Percentiles rank a stretch among this genome's conserved stretches.
Conservation (phyloP, 805 yeast genomes). For the Zygoascus bituminiphila region DNA sequence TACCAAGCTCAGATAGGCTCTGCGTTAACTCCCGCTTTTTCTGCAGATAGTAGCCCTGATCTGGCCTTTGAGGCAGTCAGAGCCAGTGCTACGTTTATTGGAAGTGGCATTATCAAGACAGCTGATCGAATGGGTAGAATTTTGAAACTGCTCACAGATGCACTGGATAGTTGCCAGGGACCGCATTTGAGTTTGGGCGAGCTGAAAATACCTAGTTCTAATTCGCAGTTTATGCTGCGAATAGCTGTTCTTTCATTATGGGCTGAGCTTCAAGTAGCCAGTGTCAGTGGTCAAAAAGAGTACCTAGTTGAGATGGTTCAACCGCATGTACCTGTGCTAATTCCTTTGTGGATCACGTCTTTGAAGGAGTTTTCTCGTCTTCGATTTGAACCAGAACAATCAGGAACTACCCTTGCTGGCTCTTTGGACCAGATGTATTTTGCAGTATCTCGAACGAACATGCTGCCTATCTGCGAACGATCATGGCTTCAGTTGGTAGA, state of each 20-base stretch:
- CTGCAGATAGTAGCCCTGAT: slow-evolving; percentile 58
- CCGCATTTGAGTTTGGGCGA: slow-evolving; percentile 29
- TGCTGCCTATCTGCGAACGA: slow-evolving; percentile 40
- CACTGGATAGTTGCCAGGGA: slow-evolving; percentile 51
- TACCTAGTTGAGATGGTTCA: slow-evolving; percentile 33
- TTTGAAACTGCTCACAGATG: slow-evolving; percentile 52
- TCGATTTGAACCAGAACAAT: slow-evolving; percentile 42
- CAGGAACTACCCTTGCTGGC: slow-evolving; percentile 18
- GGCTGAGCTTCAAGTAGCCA: slow-evolving; percentile 32
- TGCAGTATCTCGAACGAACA: slow-evolving; percentile 31
- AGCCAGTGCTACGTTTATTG: slow-evolving; percentile 68
- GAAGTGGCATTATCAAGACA: slow-evolving; percentile 45
- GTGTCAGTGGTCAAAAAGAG: slow-evolving; percentile 19
- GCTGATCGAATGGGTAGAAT: slow-evolving; percentile 45
- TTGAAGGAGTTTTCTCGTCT: slow-evolving; percentile 66
- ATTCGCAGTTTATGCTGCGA: slow-evolving; percentile 29
- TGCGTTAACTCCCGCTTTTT: slow-evolving; percentile 82
- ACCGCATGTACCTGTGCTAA: slow-evolving; percentile 51
- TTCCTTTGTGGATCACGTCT: slow-evolving; percentile 72
- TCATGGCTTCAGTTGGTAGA: slow-evolving; percentile 74
- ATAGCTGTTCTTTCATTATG: slow-evolving; percentile 35
- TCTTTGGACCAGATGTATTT: slow-evolving; percentile 29
- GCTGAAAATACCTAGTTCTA: slow-evolving; percentile 27
- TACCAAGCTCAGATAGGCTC: slow-evolving; percentile 92
- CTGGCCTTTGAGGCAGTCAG: slow-evolving; percentile 71